phyloP scores from a whole-genome alignment of 257 asterid species.

The Solanum peruvianum region DNA sequence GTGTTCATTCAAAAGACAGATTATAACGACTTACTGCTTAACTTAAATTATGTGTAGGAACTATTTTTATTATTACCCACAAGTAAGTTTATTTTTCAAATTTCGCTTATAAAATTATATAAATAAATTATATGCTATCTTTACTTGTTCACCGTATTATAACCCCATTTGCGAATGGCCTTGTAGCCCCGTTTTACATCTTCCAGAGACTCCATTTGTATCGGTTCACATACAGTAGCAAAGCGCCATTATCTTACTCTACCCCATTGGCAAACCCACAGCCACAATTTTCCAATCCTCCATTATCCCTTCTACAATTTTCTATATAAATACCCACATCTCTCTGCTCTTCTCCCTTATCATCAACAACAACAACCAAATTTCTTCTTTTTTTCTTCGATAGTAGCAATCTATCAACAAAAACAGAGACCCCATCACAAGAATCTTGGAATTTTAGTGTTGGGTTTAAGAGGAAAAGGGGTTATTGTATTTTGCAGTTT shows the following conservation, averaged over 20 bases:
- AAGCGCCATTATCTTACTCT: neutral
- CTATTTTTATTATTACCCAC: too few relatives aligned
- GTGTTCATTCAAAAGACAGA: too few relatives aligned
- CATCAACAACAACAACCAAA: neutral
- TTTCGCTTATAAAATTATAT: too few relatives aligned
- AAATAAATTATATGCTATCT: too few relatives aligned
- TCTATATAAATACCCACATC: neutral
- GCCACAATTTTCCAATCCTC: neutral
- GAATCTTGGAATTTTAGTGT: neutral
- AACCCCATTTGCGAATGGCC: neutral
- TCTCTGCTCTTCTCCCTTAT: neutral
- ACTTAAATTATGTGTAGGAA: too few relatives aligned
- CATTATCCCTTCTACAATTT: neutral
- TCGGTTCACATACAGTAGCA: neutral
- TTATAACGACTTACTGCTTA: too few relatives aligned
- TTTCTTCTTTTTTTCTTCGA: neutral
- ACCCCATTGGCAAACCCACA: neutral
- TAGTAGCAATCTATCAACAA: neutral
- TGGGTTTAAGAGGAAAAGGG: neutral
- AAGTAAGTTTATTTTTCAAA: too few relatives aligned
- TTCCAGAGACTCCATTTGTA: neutral
- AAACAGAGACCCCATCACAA: neutral
- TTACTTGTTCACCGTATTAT: rapidly evolving
- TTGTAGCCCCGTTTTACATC: neutral
- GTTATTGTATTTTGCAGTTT: neutral